Evolutionary conservation across 2,329 filamentous ascomycete species (phyloP), one percentile per base, ranked within the genome.

Genomic region (Arachnomyces sp.): DNA sequence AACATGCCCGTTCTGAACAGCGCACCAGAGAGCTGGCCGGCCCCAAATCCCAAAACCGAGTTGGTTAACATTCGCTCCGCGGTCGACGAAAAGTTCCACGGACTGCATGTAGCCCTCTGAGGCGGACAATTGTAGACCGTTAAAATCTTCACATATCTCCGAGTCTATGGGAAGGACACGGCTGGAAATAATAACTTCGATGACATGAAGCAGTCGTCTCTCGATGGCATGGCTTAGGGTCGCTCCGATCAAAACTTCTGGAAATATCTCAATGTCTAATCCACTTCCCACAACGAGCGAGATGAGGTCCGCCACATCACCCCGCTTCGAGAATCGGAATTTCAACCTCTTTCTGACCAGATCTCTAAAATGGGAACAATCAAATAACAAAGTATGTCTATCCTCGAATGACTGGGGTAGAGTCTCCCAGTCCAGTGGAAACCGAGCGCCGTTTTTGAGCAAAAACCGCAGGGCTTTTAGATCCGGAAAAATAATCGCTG

Each of bases 101-200:
- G 42, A 17, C 7, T 37, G 31, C 4, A 42, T n/a, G 17, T 35
- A 3, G 18, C 31, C 34, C 8, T 25, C 8, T 17, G 4, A 3
- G 9, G 43, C 39, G 11, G 47, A 44, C 11, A 2, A 5, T 30
- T 50, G 35, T 16, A 49, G 32, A 5, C 47, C 38, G 12, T 32
- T 36, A 14, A 1, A 36, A 29, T 3, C 2, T 11, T 14, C 18
- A 29, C 2, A 4, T 32, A 33, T 7, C 32, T 7, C 30, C 32
- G 9, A 2, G 12, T 20, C 2, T 3, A 33, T 20, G 6, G 13
- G 4, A 20, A 31, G 8, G 17, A 20, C 28, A 16, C 15, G 3
- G 37, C 2, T 31, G 13, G 37, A 39, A 25, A 39, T 28, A 39
- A 39, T 3, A 11, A 33, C 12, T 2, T 33, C 3, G 29, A 33